phyloP scores from a whole-genome alignment of 352 stramenopile species.

The Thraustochytrium striatum region DNA sequence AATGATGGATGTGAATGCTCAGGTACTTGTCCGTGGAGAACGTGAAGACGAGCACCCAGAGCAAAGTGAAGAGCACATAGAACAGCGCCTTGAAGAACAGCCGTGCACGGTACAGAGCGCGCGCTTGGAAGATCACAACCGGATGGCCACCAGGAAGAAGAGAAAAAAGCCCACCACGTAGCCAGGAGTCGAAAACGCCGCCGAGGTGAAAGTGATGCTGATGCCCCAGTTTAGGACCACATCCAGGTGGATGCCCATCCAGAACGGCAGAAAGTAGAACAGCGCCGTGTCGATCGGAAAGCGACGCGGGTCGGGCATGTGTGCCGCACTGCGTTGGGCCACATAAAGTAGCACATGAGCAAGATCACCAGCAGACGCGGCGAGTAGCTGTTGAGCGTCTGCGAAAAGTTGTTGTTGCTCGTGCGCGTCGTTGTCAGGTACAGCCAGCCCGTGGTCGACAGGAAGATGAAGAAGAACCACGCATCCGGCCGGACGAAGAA shows the following conservation, averaged over 20 bases:
- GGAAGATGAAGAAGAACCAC: not conserved
- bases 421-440: conserved; percentile 17
- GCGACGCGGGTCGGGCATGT: conserved; percentile 3
- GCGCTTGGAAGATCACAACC: not conserved
- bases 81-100: not conserved
- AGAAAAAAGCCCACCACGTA: conserved; percentile 4
- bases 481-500: not conserved
- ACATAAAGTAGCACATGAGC: not conserved
- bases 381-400: not conserved
- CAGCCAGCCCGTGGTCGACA: not conserved
- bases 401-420: conserved; percentile 11
- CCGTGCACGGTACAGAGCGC: conserved; percentile 4
- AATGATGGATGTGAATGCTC: conserved; percentile 25
- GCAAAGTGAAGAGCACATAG: not conserved
- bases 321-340: not conserved
- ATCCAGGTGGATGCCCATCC: conserved; percentile 20
- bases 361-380: conserved; percentile 15
- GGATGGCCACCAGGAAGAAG: not conserved
- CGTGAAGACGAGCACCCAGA: not conserved
- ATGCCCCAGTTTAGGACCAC: conserved; percentile 18
- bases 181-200: not conserved
- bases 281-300: conserved; percentile 12
- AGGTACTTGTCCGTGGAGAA: not conserved
- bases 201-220: not conserved
- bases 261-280: conserved; percentile 38